phyloP scores from a whole-genome alignment of 1,284 basidiomycete genomes.

The Rhodotorula sp. region DNA sequence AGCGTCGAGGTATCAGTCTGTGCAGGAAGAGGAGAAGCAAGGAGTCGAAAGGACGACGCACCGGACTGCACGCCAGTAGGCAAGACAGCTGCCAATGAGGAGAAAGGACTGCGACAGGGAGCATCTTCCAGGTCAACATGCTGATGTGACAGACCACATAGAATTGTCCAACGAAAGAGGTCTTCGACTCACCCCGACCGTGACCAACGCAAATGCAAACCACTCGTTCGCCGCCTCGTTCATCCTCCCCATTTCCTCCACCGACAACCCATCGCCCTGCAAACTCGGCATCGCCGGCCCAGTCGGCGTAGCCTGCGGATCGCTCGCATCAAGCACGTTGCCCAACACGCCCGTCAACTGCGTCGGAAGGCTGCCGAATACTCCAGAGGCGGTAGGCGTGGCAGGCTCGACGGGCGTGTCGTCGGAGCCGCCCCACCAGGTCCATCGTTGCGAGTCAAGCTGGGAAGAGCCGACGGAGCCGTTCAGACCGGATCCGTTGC shows the following conservation, averaged over 20 bases:
- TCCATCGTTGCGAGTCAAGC: slow-evolving; percentile 17
- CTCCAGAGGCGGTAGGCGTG: not conserved
- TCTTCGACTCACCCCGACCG: slow-evolving; percentile 22
- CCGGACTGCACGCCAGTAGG: slow-evolving; percentile 40
- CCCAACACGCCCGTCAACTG: slow-evolving; percentile 20
- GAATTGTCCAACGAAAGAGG: not conserved
- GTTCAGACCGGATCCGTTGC: slow-evolving; percentile 31
- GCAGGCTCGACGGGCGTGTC: not conserved
- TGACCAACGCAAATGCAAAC: slow-evolving; percentile 35
- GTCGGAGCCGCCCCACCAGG: slow-evolving; percentile 36
- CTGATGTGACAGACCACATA: not conserved
- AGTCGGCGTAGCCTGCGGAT: slow-evolving; percentile 2
- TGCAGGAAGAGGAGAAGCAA: not conserved
- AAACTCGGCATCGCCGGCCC: slow-evolving; percentile 18
- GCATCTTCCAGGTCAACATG: not conserved
- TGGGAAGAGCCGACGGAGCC: slow-evolving; percentile 18
- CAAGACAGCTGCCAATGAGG: slow-evolving; percentile 30
- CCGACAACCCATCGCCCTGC: slow-evolving; percentile 21
- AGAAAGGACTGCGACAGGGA: slow-evolving; percentile 27
- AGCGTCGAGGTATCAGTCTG: not conserved
- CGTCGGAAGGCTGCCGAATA: slow-evolving; percentile 31
- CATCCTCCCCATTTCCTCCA: slow-evolving; percentile 24
- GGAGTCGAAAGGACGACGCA: not conserved
- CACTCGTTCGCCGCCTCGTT: slow-evolving; percentile 34
- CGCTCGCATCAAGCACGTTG: slow-evolving; percentile 23